phyloP scores from a whole-genome alignment of 163 green algal species.

The Coccomyxa subellipsoidea region DNA sequence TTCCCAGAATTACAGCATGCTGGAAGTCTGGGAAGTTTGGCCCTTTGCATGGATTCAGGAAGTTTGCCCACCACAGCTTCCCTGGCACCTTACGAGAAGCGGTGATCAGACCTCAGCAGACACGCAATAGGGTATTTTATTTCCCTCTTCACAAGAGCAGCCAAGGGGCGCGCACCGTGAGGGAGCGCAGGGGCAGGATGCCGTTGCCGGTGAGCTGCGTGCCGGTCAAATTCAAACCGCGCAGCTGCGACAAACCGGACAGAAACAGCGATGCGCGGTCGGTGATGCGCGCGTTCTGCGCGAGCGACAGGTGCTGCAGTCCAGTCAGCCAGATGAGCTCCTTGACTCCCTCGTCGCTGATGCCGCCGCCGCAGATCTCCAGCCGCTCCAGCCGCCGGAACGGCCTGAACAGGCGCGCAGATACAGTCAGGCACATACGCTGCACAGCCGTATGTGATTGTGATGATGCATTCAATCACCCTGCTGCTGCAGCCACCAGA shows the following conservation, averaged over 20 bases:
- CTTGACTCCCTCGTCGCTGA: slow-evolving; percentile 51
- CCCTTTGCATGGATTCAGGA: no score
- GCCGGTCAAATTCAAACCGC: slow-evolving; percentile 21
- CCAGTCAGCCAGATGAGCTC: slow-evolving; percentile 30
- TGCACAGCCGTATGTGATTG: no score
- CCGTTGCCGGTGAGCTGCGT: slow-evolving; percentile 23
- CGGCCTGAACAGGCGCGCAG: slow-evolving; percentile 25
- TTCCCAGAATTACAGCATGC: no score
- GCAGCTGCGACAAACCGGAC: slow-evolving; percentile 12
- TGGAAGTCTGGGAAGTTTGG: no score
- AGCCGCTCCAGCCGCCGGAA: slow-evolving; percentile 46
- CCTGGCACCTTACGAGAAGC: no score
- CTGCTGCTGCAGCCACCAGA: no score
- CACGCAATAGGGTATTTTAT: not conserved
- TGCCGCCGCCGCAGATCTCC: slow-evolving; percentile 52
- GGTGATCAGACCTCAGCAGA: no score
- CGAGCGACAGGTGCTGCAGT: slow-evolving; percentile 45
- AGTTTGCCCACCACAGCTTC: no score
- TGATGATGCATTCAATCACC: no score
- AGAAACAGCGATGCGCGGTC: slow-evolving; percentile 14
- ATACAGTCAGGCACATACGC: not conserved
- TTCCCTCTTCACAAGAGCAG: not conserved
- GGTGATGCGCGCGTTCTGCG: slow-evolving; percentile 23
- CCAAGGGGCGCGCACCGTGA: not conserved
- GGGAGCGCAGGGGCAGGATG: slow-evolving; percentile 15